phyloP scores from a whole-genome alignment of 345 rosid genomes.

The Moricandia moricandioides region DNA sequence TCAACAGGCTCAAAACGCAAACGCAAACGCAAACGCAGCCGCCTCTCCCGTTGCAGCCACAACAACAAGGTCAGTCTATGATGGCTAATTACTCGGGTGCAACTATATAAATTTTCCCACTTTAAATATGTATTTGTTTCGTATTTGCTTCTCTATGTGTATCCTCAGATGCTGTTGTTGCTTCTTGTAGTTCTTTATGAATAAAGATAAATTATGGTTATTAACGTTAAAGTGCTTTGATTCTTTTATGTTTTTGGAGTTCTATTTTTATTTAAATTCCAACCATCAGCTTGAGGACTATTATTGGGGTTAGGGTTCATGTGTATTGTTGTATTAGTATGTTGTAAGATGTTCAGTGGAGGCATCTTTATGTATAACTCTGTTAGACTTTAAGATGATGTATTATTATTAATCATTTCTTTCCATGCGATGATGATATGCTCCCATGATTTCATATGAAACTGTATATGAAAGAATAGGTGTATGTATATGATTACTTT shows the following conservation, averaged over 20 bases:
- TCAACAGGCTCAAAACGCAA: conserved; percentile 33
- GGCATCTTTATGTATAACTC: neutral
- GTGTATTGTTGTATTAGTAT: conserved; percentile 2
- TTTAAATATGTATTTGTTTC: conserved; percentile 15
- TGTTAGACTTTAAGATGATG: neutral
- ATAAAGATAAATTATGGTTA: conserved; percentile 12
- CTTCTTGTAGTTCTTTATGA: conserved; percentile 15
- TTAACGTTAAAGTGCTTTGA: neutral
- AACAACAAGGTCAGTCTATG: conserved; percentile 33
- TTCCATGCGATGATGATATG: conserved; percentile 21
- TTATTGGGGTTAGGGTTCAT: conserved; percentile 29
- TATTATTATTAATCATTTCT: neutral
- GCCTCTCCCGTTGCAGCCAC: conserved; percentile 23
- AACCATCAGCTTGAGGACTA: neutral
- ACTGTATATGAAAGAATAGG: neutral
- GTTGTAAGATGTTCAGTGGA: conserved; percentile 1
- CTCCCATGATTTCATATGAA: conserved; percentile 14
- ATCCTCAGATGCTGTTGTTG: conserved; percentile 21
- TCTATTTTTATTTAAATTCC: neutral
- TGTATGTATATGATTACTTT: neutral
- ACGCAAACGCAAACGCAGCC: conserved; percentile 21
- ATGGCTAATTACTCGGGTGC: conserved; percentile 37
- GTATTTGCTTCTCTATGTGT: conserved; percentile 18
- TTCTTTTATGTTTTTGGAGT: neutral
- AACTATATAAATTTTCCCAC: neutral